Base-by-base conservation (phyloP, 1,284 basidiomycete species). In the Wallemia hederae region DNA sequence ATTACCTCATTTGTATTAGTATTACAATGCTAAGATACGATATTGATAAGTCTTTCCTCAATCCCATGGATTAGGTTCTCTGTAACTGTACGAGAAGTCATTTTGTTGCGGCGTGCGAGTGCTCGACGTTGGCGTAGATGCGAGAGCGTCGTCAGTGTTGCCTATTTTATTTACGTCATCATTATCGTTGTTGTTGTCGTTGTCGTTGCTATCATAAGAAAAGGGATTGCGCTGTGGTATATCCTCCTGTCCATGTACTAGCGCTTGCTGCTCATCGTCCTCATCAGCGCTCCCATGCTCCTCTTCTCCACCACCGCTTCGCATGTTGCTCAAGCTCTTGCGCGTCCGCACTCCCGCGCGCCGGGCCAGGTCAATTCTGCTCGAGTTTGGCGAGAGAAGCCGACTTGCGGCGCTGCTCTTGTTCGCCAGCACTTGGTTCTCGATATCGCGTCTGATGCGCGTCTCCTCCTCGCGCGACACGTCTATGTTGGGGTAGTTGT, bases 401-500 rank as follows among this genome's bases (percentile, higher is more conserved):
- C 39, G 39, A 49, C 39, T 49, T 5, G 39, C 39, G 5, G 39
- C 39, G 39, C 39, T 49, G 3, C 39, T 49, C 19, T 49, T 49
- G 39, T 49, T 49, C 5, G 39, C 39, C 3, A 49, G n/a, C 11
- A 49, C 39, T n/a, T 49, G 39, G 22, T 49, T n/a, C 19, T 49
- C 39, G 5, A 49, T 49, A 22, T 49, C 39, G 5, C 39, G 11
- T 49, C 39, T 14, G 5, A 49, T 5, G 19, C 39, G 39, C n/a
- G 19, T 49, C 39, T 49, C 83, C 60, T 74, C 69, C 71, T 88
- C 79, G 58, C 84, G 79, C 68, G 81, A 86, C 33, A 86, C 81
- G 66, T 91, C 89, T 62, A 91, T 81, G 64, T 80, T 82, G 0
- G 87, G 87, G 69, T 92, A 94, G 65, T 84, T 80, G 67, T 90